phyloP scores from a whole-genome alignment of 2,329 filamentous ascomycete genomes.

The Diaporthe eres region DNA sequence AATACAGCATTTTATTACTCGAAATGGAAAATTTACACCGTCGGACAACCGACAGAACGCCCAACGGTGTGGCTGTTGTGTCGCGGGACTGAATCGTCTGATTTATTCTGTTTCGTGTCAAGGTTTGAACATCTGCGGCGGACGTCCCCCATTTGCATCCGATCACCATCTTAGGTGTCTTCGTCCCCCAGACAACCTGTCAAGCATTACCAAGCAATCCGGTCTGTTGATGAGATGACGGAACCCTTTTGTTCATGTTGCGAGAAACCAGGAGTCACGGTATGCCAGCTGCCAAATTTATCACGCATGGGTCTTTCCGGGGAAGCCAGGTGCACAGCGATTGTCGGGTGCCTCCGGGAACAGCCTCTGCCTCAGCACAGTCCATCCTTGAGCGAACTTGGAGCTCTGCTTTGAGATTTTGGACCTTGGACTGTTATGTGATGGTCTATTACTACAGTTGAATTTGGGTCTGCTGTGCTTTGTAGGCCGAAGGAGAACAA shows the following conservation, averaged over 20 bases:
- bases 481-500: background rate
- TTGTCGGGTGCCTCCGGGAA: too few relatives aligned
- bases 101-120: conserved; percentile 6
- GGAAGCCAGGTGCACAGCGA: background rate
- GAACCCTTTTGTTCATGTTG: background rate
- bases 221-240: background rate
- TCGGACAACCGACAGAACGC: conserved; percentile 22
- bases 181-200: background rate
- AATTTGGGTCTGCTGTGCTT: background rate
- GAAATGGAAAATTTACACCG: background rate
- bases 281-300: background rate
- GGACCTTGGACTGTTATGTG: background rate
- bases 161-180: conserved; percentile 5
- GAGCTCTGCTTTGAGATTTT: background rate
- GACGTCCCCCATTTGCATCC: conserved; percentile 26
- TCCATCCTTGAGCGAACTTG: background rate
- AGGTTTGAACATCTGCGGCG: background rate
- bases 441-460: background rate
- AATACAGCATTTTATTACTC: background rate
- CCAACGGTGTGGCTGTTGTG: conserved; percentile 6
- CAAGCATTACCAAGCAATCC: conserved; percentile 23
- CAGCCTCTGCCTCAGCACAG: too few relatives aligned
- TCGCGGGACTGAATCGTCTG: conserved; percentile 28
- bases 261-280: background rate
- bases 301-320: background rate